Evolutionary conservation across 2,329 filamentous ascomycete genomes (phyloP), one percentile per base, ranked within the genome.

Genomic region (Achaetomium macrosporum): DNA sequence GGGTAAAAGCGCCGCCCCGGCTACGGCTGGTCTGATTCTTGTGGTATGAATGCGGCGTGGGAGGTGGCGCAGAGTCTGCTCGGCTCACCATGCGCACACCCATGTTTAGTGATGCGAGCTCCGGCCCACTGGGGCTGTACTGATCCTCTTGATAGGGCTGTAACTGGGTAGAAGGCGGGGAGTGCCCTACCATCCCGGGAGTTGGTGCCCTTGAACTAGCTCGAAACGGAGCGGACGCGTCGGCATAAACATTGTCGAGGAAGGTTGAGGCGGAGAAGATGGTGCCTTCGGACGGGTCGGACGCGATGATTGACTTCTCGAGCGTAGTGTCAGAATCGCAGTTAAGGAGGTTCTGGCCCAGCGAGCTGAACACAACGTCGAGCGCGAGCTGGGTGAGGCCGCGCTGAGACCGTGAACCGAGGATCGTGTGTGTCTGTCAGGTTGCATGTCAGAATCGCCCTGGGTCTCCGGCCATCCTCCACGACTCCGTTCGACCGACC

Each of bases 361-460:
- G 82, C 42, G 88, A 92, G 57, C 85, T 84, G 72, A 95, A 99
- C 46, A 97, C 78, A 39, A 95, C 81, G 65, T 97, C 92, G 50
- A 99, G 84, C 0, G 90, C 82, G 64, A 99, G 85, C 68, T 99
- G 93, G 0, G 90, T 95, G 50, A 99, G 74, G 57, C 93, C 93
- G 59, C 92, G 85, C 69, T 96, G 88, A 19, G 80, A 82, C 61
- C 85, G 86, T 12, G 89, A 95, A 51, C 93, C 93, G 15, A 99
- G 80, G 55, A 97, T 96, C 0, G 93, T 99, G 68, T 99, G 92
- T 58, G 89, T 95, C 92, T 96, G 65, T 17, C 17, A 37, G 11
- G n/a, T 2, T n/a, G 11, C 20, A 13, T 16, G 56, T 62, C 39
- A 59, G 48, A 19, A 20, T 41, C 17, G 35, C 30, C 19, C 36